Conservation (phyloP, 1,284 basidiomycete genomes). For the Microbotryum intermedium region DNA sequence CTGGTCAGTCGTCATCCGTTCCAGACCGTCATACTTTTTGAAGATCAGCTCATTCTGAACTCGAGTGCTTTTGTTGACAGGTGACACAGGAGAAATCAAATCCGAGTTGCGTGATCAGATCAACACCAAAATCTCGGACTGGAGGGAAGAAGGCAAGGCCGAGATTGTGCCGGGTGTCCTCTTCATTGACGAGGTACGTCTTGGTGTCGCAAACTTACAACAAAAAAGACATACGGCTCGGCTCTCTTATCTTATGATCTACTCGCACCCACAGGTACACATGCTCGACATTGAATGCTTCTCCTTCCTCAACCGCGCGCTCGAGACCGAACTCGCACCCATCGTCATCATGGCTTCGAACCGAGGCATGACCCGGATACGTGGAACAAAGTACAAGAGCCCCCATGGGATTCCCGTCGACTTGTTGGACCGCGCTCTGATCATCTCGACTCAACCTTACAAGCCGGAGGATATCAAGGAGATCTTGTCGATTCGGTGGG, state of each 20-base stretch:
- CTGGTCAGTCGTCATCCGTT: slow-evolving; percentile 45
- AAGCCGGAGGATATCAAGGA: slow-evolving; percentile 72
- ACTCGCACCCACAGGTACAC: slow-evolving; percentile 93
- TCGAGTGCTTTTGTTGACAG: slow-evolving; percentile 51
- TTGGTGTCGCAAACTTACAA: neutral
- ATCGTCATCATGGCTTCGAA: slow-evolving; percentile 98
- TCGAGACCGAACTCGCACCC: slow-evolving; percentile 87
- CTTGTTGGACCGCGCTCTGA: slow-evolving; percentile 86
- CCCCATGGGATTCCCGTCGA: slow-evolving; percentile 94
- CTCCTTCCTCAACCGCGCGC: slow-evolving; percentile 91
- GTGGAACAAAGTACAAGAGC: slow-evolving; percentile 86
- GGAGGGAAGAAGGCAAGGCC: slow-evolving; percentile 97
- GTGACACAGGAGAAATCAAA: slow-evolving; percentile 98
- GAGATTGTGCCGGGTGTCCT: slow-evolving; percentile 89
- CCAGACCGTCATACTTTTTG: neutral
- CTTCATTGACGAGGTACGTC: slow-evolving; percentile 27
- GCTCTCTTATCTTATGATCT: slow-evolving; percentile 15
- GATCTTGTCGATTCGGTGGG: slow-evolving; percentile 85
- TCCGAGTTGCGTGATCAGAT: slow-evolving; percentile 94
- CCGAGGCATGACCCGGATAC: slow-evolving; percentile 85
- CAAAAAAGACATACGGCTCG: neutral
- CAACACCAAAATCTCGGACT: slow-evolving; percentile 91
- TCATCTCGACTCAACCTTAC: slow-evolving; percentile 91
- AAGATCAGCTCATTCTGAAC: slow-evolving; percentile 43
- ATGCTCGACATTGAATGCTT: slow-evolving; percentile 99